Evolutionary conservation across 805 yeast genomes (phyloP).

Genomic region (Starmerella bombicola): DNA sequence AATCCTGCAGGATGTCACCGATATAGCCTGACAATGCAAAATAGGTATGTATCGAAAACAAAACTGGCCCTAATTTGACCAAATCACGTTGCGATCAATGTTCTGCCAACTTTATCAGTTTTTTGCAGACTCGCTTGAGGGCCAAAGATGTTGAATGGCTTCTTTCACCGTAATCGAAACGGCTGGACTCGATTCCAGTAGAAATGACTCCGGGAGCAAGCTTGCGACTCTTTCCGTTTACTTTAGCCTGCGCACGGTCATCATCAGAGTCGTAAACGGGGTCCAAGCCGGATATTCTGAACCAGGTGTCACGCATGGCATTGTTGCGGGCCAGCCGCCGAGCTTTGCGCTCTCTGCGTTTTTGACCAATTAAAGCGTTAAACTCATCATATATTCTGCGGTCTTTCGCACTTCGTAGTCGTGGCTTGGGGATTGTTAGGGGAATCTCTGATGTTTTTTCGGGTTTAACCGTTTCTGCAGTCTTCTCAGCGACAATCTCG

Average conservation of each 20-base stretch:
- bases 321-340: conserved; percentile 21
- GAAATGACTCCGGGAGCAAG: conserved; percentile 19
- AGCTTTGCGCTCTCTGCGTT: conserved; percentile 21
- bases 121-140: conserved; percentile 9
- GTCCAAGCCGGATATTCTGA: conserved; percentile 24
- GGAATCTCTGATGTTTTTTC: conserved; percentile 7
- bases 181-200: conserved; percentile 15
- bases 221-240: conserved; percentile 6
- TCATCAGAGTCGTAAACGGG: conserved; percentile 29
- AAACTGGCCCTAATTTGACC: too few relatives aligned
- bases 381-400: conserved; percentile 17
- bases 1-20: too few relatives aligned
- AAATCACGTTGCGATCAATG: too few relatives aligned
- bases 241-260: conserved; percentile 18
- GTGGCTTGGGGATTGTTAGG: conserved; percentile 13
- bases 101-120: too few relatives aligned
- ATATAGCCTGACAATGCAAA: too few relatives aligned
- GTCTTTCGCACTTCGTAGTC: conserved; percentile 17
- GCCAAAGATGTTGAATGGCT: conserved; percentile 9
- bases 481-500: not conserved
- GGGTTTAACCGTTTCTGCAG: not conserved
- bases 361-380: conserved; percentile 12
- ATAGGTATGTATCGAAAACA: too few relatives aligned
- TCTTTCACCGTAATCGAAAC: conserved; percentile 19
- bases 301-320: conserved; percentile 25